Evolutionary conservation across 352 stramenopile genomes (phyloP), one percentile per base, ranked within the genome.

Genomic region (Elongisporangium undulatum): DNA sequence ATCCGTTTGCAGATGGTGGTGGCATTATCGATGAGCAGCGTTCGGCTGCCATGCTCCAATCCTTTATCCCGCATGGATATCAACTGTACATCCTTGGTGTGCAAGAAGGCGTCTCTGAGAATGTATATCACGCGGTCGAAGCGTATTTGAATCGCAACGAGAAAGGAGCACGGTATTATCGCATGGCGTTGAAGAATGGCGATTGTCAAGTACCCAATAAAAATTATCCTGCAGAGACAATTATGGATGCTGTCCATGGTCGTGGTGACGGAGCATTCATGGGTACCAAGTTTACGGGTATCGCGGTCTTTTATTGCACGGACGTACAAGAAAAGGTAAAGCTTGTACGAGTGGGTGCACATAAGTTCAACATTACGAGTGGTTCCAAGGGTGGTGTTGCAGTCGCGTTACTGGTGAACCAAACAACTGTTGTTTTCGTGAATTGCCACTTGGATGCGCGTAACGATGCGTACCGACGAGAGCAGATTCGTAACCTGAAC

Each of bases 11-110:
- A 4, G 82, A 94, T 48, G 75, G 75, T 26, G 71, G 71, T 41
- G 82, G 80, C 0, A 85, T 92, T 50, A 87, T 92, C 56, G 84
- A 94, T 52, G 84, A 92, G 41, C 76, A 88, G 64, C 71, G 74
- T 3, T 90, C 80, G 0, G 77, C 77, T 0, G 61, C 66, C 6
- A 91, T 91, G 82, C 64, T 96, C n/a, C 68, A 82, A 57, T 71
- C 87, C 41, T 87, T 94, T 48, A 51, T 94, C 10, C 87, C 87
- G 1, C 75, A 87, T 22, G 87, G 82, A 1, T 96, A 94, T 58
- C 77, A 95, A 21, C 48, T 96, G n/a, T 96, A 96, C 63, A 77
- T 94, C 21, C 67, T 96, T 7, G 85, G 85, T 24, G 64, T 95
- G 15, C 87, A 96, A 57, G 87, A 96, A 61, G 83, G 82, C n/a